A percentile compares a stretch with the other conserved stretches of the same genome.
These are phyloP conservation scores for Ceratobasidium sp. DNA, from an alignment of 1,284 basidiomycete species.

Conservation along the genomic window DNA sequence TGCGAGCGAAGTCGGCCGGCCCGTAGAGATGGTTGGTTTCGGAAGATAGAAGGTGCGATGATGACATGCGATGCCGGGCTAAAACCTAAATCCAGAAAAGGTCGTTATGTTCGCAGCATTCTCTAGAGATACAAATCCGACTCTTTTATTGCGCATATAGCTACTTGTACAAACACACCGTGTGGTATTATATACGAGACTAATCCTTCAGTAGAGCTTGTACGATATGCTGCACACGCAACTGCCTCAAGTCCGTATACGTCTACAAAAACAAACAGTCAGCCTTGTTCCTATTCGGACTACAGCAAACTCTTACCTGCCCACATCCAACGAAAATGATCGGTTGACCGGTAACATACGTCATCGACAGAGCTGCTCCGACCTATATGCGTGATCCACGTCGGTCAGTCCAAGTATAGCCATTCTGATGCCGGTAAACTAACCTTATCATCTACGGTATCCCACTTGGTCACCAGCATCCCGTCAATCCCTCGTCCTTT, in stretches of 20 bases:
- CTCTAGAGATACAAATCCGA: too few species aligned
- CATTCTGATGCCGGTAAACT: slow-evolving; percentile 45
- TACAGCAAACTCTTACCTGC: slow-evolving; percentile 70
- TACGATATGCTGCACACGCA: slow-evolving; percentile 92
- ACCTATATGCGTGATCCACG: slow-evolving; percentile 67
- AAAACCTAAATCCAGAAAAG: too few species aligned
- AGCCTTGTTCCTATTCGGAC: slow-evolving; percentile 13
- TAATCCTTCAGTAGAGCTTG: slow-evolving; percentile 86
- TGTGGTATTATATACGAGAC: too few species aligned
- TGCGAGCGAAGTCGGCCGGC: too few species aligned
- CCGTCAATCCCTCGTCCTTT: slow-evolving; percentile 92
- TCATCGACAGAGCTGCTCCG: slow-evolving; percentile 96
- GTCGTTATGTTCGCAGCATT: background rate
- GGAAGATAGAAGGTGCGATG: too few species aligned
- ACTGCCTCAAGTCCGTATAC: slow-evolving; percentile 91
- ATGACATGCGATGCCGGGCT: too few species aligned
- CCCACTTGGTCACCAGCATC: slow-evolving; percentile 97
- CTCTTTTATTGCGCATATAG: too few species aligned
- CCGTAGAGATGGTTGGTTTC: too few species aligned
- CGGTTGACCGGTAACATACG: slow-evolving; percentile 95
- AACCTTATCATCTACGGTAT: slow-evolving; percentile 94
- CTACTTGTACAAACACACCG: too few species aligned
- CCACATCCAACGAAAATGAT: slow-evolving; percentile 97
- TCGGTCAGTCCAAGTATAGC: slow-evolving; percentile 42
- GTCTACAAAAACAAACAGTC: slow-evolving; percentile 67